Conservation (phyloP, 768 basidiomycete genomes). For the Pleurotus pulmonarius region DNA sequence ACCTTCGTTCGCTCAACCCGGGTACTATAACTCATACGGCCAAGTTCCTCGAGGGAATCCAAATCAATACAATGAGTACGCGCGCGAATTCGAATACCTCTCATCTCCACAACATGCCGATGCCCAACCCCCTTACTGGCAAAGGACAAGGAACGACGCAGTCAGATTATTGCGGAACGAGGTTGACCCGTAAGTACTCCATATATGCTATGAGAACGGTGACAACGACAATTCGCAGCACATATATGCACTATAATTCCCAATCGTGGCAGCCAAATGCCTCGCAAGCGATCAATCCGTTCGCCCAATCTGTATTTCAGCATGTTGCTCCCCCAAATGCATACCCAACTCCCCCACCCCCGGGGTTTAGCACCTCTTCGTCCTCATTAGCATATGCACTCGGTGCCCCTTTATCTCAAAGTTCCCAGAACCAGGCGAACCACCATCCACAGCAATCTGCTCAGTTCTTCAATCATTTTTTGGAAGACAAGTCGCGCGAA, state of each 20-base stretch:
- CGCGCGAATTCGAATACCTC: constrained; percentile 56
- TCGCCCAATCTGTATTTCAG: constrained; percentile 66
- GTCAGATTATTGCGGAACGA: constrained; percentile 57
- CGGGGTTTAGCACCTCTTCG: constrained; percentile 58
- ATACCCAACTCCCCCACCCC: constrained; percentile 73
- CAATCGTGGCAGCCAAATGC: constrained; percentile 39
- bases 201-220: background rate
- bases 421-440: constrained; percentile 16
- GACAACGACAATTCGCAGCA: constrained; percentile 23
- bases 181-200: constrained; percentile 39
- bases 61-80: constrained; percentile 65
- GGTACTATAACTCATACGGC: constrained; percentile 38
- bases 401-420: constrained; percentile 36
- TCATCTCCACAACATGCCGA: constrained; percentile 39
- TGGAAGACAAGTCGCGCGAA: constrained; percentile 52
- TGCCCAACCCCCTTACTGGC: constrained; percentile 61
- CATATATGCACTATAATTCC: constrained; percentile 39
- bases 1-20: constrained; percentile 61
- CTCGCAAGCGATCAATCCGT: constrained; percentile 53
- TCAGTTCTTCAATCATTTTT: constrained; percentile 63
- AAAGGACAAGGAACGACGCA: constrained; percentile 55
- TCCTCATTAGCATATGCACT: constrained; percentile 77
- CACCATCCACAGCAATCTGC: constrained; percentile 57
- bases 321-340: constrained; percentile 54
- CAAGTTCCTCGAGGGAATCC: constrained; percentile 23